These are phyloP conservation scores for Coccomyxa sp. DNA, from an alignment of 139 green algal species.

Conservation along the genomic window DNA sequence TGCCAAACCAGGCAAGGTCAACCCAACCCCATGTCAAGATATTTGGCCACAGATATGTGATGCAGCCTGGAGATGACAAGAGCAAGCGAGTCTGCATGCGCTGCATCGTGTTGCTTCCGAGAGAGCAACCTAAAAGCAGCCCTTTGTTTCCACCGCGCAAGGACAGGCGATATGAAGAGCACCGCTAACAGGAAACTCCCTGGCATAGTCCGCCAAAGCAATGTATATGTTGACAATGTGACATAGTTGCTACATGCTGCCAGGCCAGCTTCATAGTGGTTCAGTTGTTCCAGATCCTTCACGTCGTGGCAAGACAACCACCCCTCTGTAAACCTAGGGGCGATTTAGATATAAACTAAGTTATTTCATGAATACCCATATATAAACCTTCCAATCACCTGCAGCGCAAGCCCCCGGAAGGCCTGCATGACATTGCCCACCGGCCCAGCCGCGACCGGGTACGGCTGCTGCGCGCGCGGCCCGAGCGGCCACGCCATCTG, in stretches of 20 bases:
- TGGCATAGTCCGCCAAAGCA: too few species aligned
- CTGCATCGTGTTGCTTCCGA: too few species aligned
- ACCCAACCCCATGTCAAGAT: background rate
- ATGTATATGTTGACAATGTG: too few species aligned
- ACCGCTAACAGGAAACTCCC: too few species aligned
- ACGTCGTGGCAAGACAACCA: background rate
- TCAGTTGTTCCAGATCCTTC: background rate
- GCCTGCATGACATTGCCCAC: background rate
- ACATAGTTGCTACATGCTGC: background rate
- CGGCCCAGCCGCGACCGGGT: background rate
- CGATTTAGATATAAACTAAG: background rate
- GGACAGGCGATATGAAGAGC: too few species aligned
- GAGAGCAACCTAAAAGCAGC: too few species aligned
- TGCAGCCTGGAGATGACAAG: too few species aligned
- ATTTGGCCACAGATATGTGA: background rate
- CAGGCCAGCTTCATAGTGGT: background rate
- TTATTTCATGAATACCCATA: background rate
- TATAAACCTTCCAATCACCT: too few species aligned
- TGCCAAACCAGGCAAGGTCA: background rate
- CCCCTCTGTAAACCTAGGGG: background rate
- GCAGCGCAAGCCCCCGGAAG: background rate
- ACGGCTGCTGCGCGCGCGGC: background rate
- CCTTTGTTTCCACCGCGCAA: too few species aligned
- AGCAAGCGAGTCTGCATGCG: too few species aligned
- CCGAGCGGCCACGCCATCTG: background rate